Evolutionary conservation across 73 alveolate species (phyloP).

Genomic region (Paramecium sexaurelia): DNA sequence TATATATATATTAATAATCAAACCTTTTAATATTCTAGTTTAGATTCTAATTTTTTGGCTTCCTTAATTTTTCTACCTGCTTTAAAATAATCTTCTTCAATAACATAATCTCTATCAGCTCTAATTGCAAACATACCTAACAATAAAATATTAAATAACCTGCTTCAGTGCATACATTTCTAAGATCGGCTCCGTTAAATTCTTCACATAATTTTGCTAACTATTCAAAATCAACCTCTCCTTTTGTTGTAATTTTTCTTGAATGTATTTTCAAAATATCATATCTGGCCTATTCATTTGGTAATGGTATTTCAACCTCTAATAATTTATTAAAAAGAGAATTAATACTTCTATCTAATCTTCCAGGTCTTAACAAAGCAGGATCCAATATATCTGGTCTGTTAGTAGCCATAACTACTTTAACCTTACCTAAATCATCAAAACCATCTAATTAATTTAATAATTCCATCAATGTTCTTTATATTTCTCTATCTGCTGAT

Average conservation of each 20-base stretch:
- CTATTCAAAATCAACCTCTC: constrained; percentile 93
- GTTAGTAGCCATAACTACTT: constrained; percentile 99
- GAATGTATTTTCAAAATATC: constrained; percentile 97
- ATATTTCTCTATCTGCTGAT: constrained; percentile 99
- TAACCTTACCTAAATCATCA: constrained; percentile 98
- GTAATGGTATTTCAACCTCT: constrained; percentile 96
- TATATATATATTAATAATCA: constrained; percentile 77
- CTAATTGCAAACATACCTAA: constrained; percentile 98
- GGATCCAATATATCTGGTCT: constrained; percentile 99
- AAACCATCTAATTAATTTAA: constrained; percentile 99
- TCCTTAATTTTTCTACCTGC: constrained; percentile 98
- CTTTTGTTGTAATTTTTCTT: constrained; percentile 95
- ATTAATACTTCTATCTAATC: constrained; percentile 91
- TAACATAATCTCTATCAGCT: constrained; percentile 97
- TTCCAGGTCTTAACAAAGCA: constrained; percentile 99
- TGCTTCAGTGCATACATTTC: constrained; percentile 94
- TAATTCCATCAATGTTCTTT: constrained; percentile 97
- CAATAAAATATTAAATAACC: not conserved
- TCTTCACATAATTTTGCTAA: constrained; percentile 92
- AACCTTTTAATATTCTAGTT: constrained; percentile 91
- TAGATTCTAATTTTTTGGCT: constrained; percentile 93
- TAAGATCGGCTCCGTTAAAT: constrained; percentile 99
- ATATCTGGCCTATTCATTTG: constrained; percentile 93
- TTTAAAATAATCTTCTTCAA: constrained; percentile 98
- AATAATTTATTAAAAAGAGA: not conserved